Evolutionary conservation across 2,329 filamentous ascomycete genomes (phyloP).

Genomic region (Trichoderma sp.): DNA sequence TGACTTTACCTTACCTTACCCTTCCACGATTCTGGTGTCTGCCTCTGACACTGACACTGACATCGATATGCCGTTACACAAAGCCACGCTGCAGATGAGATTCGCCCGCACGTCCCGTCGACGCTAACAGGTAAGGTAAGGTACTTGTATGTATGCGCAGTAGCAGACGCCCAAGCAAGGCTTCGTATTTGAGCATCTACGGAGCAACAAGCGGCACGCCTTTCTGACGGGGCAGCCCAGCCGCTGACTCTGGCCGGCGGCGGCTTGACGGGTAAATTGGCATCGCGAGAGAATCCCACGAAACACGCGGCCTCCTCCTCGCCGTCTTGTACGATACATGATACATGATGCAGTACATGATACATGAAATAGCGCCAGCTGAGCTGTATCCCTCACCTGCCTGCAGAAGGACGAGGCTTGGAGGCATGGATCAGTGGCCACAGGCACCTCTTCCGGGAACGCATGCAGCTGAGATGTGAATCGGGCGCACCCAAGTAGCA

Average conservation of each 20-base stretch:
- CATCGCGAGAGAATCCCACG: background rate
- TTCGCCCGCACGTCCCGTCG: background rate
- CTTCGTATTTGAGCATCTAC: conserved; percentile 1
- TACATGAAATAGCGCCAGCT: conserved; percentile 1
- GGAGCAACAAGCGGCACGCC: background rate
- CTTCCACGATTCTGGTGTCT: background rate
- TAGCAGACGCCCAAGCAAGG: background rate
- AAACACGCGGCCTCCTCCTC: background rate
- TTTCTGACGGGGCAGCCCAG: background rate
- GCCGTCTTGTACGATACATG: background rate
- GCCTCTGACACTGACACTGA: background rate
- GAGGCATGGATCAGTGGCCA: background rate
- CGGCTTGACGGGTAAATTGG: conserved; percentile 12
- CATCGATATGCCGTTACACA: conserved; percentile 4
- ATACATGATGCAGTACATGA: background rate
- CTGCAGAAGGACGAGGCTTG: background rate
- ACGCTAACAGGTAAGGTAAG: background rate
- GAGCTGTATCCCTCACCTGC: background rate
- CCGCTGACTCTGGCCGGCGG: conserved; percentile 4
- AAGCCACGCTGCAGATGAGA: conserved; percentile 1
- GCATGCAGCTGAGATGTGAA: conserved; percentile 7
- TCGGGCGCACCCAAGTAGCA: background rate
- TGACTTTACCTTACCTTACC: background rate
- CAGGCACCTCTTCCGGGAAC: background rate
- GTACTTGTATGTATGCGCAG: background rate